Evolutionary conservation across 805 yeast species (phyloP), one percentile per base, ranked within the genome.

Genomic region (Diddensiella transvaalensis): DNA sequence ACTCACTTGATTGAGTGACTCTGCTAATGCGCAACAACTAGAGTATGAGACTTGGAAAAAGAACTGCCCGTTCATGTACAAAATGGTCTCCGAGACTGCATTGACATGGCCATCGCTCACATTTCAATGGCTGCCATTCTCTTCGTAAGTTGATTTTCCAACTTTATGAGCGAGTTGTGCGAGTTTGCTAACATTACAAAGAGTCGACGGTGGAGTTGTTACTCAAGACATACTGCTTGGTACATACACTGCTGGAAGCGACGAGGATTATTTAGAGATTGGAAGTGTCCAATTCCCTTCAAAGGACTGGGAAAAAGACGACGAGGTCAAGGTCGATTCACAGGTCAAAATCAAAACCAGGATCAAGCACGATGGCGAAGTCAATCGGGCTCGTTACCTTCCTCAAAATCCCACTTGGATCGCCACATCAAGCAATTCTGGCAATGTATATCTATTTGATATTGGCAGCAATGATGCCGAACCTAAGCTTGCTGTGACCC

Each of bases 21-120:
- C n/a, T n/a, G n/a, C n/a, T n/a, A n/a, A n/a, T n/a, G 11, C 24
- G 15, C 10, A 38, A 5, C 11, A 13, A 13, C 19, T 10, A 47
- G 61, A 60, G 30, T 56, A 61, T 35, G 74, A 74, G 56, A 69
- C 82, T 49, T 87, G 96, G 96, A 87, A 87, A 63, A 86, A 87
- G 60, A 78, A 91, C 1, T 83, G 85, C 11, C 95, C 95, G 2
- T 71, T 85, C 55, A 70, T 87, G 51, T 87, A 87, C 65, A 86
- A 83, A 56, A 76, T 83, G 52, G 71, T 87, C 40, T 82, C 85
- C 53, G 83, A 93, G 2, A 77, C 76, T 42, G 80, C 84, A 5
- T 68, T 82, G 22, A 76, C 79, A 45, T 82, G 82, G 78, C 95
- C 95, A 1, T 79, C 87, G 13, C 66, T 86, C 51, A 72, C 89